These are phyloP conservation scores for Rhododendron williamsianum DNA, from an alignment of 148 eudicot species.

Conservation along the genomic window DNA sequence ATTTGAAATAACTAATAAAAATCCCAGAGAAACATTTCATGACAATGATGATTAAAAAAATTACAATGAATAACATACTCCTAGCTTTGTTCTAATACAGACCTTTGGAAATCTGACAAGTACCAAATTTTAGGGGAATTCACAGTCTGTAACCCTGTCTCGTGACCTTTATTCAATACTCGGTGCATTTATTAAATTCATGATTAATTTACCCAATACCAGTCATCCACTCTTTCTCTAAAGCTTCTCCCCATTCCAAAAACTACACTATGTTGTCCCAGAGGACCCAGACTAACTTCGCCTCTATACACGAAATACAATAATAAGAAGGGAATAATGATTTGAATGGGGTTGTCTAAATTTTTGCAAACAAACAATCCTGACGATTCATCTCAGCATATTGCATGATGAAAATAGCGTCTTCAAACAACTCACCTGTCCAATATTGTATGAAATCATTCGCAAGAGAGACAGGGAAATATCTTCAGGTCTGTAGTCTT, in stretches of 20 bases:
- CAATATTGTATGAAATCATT: conserved; percentile 97
- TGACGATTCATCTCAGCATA: neutral
- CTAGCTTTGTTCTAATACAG: neutral
- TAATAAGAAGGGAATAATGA: neutral
- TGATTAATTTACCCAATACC: neutral
- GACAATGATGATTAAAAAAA: neutral
- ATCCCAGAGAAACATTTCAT: neutral
- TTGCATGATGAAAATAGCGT: neutral
- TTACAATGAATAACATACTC: neutral
- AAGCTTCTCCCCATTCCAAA: neutral
- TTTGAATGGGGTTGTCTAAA: neutral
- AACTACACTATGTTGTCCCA: neutral
- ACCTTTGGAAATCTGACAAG: neutral
- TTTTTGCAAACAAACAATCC: neutral
- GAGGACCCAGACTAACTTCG: neutral
- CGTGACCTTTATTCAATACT: neutral
- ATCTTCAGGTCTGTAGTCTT: conserved; percentile 94
- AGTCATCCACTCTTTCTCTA: neutral
- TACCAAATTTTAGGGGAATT: neutral
- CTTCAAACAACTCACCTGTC: conserved; percentile 56
- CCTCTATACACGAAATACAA: neutral
- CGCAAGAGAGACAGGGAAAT: conserved; percentile 93
- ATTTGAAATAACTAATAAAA: neutral
- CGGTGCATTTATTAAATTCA: neutral
- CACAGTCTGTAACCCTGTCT: neutral